phyloP scores from a whole-genome alignment of 2,329 filamentous ascomycete species.

The Trichoderma hamatum region DNA sequence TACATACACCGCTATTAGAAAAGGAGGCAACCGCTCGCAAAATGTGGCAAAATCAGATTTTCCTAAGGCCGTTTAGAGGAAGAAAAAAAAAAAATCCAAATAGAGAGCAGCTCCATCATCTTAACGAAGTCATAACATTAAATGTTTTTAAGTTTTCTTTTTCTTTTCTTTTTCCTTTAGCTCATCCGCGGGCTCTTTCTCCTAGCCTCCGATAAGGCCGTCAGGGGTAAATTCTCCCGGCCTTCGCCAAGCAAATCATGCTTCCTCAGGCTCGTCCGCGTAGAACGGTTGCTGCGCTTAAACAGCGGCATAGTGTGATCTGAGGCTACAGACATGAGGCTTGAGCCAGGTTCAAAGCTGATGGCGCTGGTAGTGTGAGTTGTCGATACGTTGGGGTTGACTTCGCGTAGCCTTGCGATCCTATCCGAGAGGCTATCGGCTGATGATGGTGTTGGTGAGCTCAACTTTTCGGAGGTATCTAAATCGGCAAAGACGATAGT shows the following conservation, averaged over 20 bases:
- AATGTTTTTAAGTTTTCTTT: not conserved
- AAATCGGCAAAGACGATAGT: slow-evolving; percentile 49
- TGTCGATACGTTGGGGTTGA: slow-evolving; percentile 56
- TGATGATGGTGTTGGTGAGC: slow-evolving; percentile 38
- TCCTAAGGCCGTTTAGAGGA: not conserved
- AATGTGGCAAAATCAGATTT: not conserved
- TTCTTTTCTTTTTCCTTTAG: slow-evolving; percentile 28
- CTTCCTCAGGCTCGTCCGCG: slow-evolving; percentile 42
- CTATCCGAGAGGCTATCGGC: slow-evolving; percentile 36
- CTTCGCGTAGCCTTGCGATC: slow-evolving; percentile 55
- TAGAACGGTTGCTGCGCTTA: slow-evolving; percentile 49
- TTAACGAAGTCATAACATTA: not conserved
- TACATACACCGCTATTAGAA: not conserved
- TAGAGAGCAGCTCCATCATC: not conserved
- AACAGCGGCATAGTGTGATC: slow-evolving; percentile 51
- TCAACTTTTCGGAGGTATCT: slow-evolving; percentile 34
- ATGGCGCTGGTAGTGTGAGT: slow-evolving; percentile 44
- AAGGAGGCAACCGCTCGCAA: not conserved
- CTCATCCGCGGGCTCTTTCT: slow-evolving; percentile 60
- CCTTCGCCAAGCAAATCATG: slow-evolving; percentile 46
- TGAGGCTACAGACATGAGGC: slow-evolving; percentile 46
- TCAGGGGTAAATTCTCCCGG: slow-evolving; percentile 54
- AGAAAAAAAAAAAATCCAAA: not conserved
- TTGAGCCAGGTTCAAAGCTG: slow-evolving; percentile 49
- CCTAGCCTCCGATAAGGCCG: slow-evolving; percentile 51